A percentile compares a stretch with the other conserved stretches of the same genome.
These are phyloP conservation scores for Nannochloris sp. DNA, from an alignment of 139 green algal genomes.

Conservation along the genomic window DNA sequence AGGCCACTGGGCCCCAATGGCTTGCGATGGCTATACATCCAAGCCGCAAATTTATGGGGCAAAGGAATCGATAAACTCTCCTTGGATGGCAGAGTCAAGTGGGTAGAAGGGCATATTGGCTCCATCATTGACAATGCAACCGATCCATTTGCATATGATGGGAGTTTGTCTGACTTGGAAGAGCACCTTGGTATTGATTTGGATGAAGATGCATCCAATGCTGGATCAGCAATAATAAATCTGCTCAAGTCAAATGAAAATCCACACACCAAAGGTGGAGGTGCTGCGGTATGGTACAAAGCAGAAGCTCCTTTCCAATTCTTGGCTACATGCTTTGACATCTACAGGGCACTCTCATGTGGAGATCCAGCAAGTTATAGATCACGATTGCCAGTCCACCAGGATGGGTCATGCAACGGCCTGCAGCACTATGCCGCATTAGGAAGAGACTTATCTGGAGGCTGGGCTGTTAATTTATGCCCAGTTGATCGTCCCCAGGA, in stretches of 20 bases:
- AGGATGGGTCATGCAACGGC: conserved; percentile 96
- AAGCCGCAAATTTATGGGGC: conserved; percentile 79
- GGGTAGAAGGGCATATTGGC: conserved; percentile 45
- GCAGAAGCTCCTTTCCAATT: conserved; percentile 87
- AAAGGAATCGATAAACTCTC: conserved; percentile 75
- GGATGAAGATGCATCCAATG: not conserved
- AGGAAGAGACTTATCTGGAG: conserved; percentile 65
- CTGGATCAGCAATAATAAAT: not conserved
- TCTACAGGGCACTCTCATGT: conserved; percentile 50
- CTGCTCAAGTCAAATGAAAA: not conserved
- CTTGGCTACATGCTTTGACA: conserved; percentile 83
- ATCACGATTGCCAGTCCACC: conserved; percentile 70
- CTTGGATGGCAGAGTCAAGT: conserved; percentile 54
- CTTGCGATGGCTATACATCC: conserved; percentile 69
- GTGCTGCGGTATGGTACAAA: conserved; percentile 58
- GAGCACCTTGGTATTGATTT: conserved; percentile 4
- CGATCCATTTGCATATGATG: conserved; percentile 5
- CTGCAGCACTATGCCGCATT: conserved; percentile 98
- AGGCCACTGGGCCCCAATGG: conserved; percentile 63
- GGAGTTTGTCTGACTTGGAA: conserved; percentile 1
- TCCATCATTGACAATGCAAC: conserved; percentile 51
- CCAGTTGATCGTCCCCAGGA: conserved; percentile 62
- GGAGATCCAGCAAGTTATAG: conserved; percentile 54
- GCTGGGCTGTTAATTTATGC: conserved; percentile 75
- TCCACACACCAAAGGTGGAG: conserved; percentile 15